A percentile compares a stretch with the other conserved stretches of the same genome.
These are phyloP conservation scores for Cenococcum geophilum DNA, from an alignment of 495 filamentous ascomycete genomes.

Conservation along the genomic window DNA sequence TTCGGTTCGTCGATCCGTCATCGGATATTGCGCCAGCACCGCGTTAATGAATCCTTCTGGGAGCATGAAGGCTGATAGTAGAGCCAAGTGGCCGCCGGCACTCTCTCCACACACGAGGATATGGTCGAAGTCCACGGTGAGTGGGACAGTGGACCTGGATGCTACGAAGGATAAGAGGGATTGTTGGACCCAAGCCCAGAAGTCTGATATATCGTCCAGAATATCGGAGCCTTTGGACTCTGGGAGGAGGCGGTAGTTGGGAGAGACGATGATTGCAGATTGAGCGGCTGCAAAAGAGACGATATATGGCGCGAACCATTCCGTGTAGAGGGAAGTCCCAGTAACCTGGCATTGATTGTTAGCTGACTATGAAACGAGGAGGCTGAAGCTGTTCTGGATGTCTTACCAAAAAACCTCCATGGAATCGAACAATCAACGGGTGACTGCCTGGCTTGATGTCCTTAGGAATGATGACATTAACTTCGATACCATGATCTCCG, in stretches of 20 bases:
- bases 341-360: constrained; percentile 9
- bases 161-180: constrained; percentile 14
- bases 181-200: constrained; percentile 45
- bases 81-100: constrained; percentile 39
- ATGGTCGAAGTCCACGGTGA: constrained; percentile 16
- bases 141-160: constrained; percentile 3
- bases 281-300: constrained; percentile 18
- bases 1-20: constrained; percentile 4
- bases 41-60: constrained; percentile 30
- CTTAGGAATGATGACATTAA: constrained; percentile 24
- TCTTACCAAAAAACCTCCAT: constrained; percentile 21
- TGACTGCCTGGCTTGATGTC: constrained; percentile 18
- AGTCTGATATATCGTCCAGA: constrained; percentile 45
- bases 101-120: constrained; percentile 33
- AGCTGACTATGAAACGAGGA: background rate
- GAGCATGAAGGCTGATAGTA: constrained; percentile 37
- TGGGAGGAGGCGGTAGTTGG: constrained; percentile 51
- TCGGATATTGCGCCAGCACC: constrained; percentile 27
- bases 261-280: constrained; percentile 41
- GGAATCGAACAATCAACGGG: constrained; percentile 22
- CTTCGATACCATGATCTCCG: constrained; percentile 14
- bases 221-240: constrained; percentile 46
- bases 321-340: constrained; percentile 9
- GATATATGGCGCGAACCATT: constrained; percentile 22
- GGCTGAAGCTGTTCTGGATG: background rate